phyloP scores from a whole-genome alignment of 2,329 filamentous ascomycete genomes.

The Microdochium nivale region DNA sequence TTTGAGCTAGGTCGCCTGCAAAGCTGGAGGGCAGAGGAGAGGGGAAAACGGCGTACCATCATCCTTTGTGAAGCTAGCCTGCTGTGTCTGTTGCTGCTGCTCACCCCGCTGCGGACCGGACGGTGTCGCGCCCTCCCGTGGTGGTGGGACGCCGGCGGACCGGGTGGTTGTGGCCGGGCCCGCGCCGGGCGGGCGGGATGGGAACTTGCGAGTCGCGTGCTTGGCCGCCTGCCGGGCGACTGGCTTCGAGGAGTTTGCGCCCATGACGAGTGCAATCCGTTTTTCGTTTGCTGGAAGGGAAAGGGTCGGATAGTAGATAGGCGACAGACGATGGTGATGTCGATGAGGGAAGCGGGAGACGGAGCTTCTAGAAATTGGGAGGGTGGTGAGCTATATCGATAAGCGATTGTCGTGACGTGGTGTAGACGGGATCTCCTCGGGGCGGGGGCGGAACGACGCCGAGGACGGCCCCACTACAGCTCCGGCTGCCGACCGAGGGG shows the following conservation, averaged over 20 bases:
- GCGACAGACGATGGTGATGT: no score
- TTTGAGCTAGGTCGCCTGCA: no score
- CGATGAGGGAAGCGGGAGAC: no score
- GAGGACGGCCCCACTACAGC: no score
- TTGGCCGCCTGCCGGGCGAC: slow-evolving; percentile 14
- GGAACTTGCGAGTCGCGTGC: slow-evolving; percentile 33
- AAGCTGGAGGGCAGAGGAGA: neutral
- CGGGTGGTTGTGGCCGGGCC: neutral
- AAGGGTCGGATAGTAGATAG: no score
- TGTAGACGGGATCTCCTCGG: no score
- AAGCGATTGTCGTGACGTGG: no score
- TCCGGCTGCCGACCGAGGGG: no score
- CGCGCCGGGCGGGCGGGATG: slow-evolving; percentile 27
- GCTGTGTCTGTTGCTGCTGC: slow-evolving; percentile 1
- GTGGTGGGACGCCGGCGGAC: slow-evolving; percentile 11
- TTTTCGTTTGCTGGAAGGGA: no score
- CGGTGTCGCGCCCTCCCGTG: slow-evolving; percentile 6
- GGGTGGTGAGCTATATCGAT: no score
- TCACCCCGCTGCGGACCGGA: slow-evolving; percentile 3
- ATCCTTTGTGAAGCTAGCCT: slow-evolving; percentile 18
- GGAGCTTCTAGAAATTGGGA: no score
- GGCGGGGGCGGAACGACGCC: no score
- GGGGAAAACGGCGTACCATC: slow-evolving; percentile 17
- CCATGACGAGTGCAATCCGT: slow-evolving; percentile 26
- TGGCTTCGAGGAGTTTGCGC: slow-evolving; percentile 37